phyloP scores from a whole-genome alignment of 1,139 yeast genomes.

The Sugiyamaella neomexicana region DNA sequence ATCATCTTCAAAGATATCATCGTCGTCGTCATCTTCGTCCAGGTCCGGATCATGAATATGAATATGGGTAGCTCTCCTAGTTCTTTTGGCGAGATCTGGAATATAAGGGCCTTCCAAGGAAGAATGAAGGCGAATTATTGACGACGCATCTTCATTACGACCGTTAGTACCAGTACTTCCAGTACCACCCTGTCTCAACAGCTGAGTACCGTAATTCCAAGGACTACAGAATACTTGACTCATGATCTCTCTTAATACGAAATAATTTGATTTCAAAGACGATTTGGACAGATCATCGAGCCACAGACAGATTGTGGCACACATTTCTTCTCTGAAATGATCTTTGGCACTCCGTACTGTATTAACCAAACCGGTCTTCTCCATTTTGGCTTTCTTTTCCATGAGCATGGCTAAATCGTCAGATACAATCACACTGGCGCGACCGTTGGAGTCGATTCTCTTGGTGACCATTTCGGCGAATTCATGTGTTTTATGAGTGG shows the following conservation, averaged over 20 bases:
- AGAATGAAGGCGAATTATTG: slow-evolving; percentile 18
- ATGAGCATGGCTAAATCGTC: slow-evolving; percentile 51
- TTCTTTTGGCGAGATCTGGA: slow-evolving; percentile 22
- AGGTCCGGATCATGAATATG: slow-evolving; percentile 17
- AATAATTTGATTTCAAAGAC: slow-evolving; percentile 53
- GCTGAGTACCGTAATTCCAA: slow-evolving; percentile 49
- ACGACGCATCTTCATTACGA: slow-evolving; percentile 16
- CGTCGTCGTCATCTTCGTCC: slow-evolving; percentile 10
- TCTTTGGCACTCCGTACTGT: slow-evolving; percentile 70
- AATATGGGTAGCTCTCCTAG: slow-evolving; percentile 1
- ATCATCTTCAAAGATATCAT: slow-evolving; percentile 14
- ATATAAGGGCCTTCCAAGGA: slow-evolving; percentile 27
- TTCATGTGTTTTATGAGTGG: slow-evolving; percentile 63
- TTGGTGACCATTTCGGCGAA: slow-evolving; percentile 76
- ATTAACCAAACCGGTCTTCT: slow-evolving; percentile 63
- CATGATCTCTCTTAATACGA: slow-evolving; percentile 51
- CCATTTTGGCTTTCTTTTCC: slow-evolving; percentile 54
- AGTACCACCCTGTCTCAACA: slow-evolving; percentile 3
- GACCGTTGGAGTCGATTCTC: slow-evolving; percentile 62
- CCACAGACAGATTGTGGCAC: slow-evolving; percentile 69
- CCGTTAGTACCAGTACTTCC: not conserved
- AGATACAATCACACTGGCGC: slow-evolving; percentile 66
- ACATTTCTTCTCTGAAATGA: slow-evolving; percentile 77
- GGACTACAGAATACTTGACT: slow-evolving; percentile 53
- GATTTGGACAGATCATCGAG: slow-evolving; percentile 58